Evolutionary conservation across 2,329 filamentous ascomycete genomes (phyloP).

Genomic region (Dothideomycetes sp.): DNA sequence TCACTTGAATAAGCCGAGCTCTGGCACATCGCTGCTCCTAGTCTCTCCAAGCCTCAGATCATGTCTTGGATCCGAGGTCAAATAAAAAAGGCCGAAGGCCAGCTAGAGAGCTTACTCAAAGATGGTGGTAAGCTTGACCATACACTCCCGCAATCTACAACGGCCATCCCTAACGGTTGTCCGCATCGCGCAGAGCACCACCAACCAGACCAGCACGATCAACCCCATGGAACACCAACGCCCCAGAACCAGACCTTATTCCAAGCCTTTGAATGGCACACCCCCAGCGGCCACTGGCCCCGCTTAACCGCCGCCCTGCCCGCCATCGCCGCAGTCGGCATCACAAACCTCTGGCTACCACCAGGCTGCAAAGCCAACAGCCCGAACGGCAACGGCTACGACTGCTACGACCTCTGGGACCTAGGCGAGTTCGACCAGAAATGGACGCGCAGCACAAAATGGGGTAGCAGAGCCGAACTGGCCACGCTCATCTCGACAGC

Average conservation of each 20-base stretch:
- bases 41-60: too few relatives aligned
- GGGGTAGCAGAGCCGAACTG: slow-evolving; percentile 55
- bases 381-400: slow-evolving; percentile 54
- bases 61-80: slow-evolving; percentile 6
- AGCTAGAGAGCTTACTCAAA: slow-evolving; percentile 2
- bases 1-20: too few relatives aligned
- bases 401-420: slow-evolving; percentile 52
- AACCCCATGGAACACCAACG: slow-evolving; percentile 19
- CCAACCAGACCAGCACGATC: neutral
- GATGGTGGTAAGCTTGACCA: too few relatives aligned
- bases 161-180: too few relatives aligned
- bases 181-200: too few relatives aligned
- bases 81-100: slow-evolving; percentile 2
- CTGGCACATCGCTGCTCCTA: too few relatives aligned
- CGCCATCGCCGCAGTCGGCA: slow-evolving; percentile 36
- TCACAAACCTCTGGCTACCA: slow-evolving; percentile 57
- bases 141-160: too few relatives aligned
- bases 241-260: slow-evolving; percentile 42
- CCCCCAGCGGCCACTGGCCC: slow-evolving; percentile 35
- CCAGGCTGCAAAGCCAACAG: slow-evolving; percentile 59
- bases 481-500: slow-evolving; percentile 40
- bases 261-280: slow-evolving; percentile 65
- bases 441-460: slow-evolving; percentile 52
- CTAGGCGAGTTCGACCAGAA: slow-evolving; percentile 67
- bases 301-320: slow-evolving; percentile 17